Base-by-base conservation (phyloP, 331 rosid genomes). In the Arachis monticola region DNA sequence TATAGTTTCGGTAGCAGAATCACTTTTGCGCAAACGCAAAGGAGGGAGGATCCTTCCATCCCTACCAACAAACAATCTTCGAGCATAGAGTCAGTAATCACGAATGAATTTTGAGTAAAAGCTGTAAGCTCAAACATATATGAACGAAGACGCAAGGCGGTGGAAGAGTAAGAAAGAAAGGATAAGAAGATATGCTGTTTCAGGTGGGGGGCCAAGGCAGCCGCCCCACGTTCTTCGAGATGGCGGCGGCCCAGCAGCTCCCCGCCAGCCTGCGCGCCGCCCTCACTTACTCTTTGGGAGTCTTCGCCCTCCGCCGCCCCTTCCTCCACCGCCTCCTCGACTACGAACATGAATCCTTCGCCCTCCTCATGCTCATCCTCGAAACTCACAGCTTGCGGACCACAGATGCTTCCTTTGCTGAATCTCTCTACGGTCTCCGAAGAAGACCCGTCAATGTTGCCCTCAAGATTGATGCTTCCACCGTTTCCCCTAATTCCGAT, bases 151-250 rank as follows among this genome's bases (percentile, higher is more conserved):
- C 38, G 38, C 38, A 32, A 32, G 38, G 38, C 38, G 8, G 27
- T 4, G 58, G 5, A 31, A 32, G 5, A 10, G 53, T 1, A 2
- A 2, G 17, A 64, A 8, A 47, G 62, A 40, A 53, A 48, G 6
- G 6, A 44, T 5, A 62, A 17, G 38, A 76, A 68, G 65, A 94
- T 35, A 35, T 94, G 99, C 80, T 94, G 93, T 92, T 94, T 53
- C 99, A 94, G 87, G 99, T 92, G 12, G 99, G 97, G 3, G 97
- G 97, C 0, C 97, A 92, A 81, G 99, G 99, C 46, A 90, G 86
- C 56, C 97, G 97, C 7, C 99, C 99, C 75, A 94, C 99, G 59
- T 94, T 94, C 96, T 94, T 94, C 83, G 99, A 94, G 91, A 94
- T 94, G 99, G 96, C 97, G 64, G 99, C 99, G 40, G 97, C 99